A percentile compares a stretch with the other conserved stretches of the same genome.
Evolutionary conservation across 2,329 filamentous ascomycete genomes (phyloP).

Genomic region (Ophiostoma sp.): DNA sequence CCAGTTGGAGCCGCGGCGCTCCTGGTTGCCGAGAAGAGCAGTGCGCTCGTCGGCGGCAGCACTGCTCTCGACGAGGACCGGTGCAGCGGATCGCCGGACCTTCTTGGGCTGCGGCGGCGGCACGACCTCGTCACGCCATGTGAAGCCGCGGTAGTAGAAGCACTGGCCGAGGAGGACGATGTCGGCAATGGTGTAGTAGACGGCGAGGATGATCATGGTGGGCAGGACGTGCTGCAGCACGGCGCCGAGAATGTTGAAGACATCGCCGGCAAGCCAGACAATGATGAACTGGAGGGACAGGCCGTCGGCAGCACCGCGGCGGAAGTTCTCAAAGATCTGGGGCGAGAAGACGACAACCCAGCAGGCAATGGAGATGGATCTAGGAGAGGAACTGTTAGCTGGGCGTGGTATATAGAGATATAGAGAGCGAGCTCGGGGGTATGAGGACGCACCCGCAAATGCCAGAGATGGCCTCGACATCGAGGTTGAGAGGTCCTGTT

Average conservation of each 20-base stretch:
- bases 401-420: conserved; percentile 19
- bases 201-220: conserved; percentile 59
- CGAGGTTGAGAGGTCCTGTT: conserved; percentile 59
- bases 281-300: conserved; percentile 67
- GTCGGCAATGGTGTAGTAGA: conserved; percentile 31
- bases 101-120: conserved; percentile 37
- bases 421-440: neutral
- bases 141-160: conserved; percentile 92
- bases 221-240: conserved; percentile 64
- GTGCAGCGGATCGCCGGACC: conserved; percentile 17
- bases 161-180: conserved; percentile 75
- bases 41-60: conserved; percentile 47
- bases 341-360: conserved; percentile 98
- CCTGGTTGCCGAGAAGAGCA: conserved; percentile 40
- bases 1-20: conserved; percentile 52
- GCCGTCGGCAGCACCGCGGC: conserved; percentile 29
- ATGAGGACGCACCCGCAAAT: conserved; percentile 67
- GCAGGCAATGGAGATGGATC: conserved; percentile 88
- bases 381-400: conserved; percentile 23
- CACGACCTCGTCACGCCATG: conserved; percentile 52
- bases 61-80: conserved; percentile 28
- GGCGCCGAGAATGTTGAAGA: conserved; percentile 32
- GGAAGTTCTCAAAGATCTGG: conserved; percentile 59
- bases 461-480: conserved; percentile 85
- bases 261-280: conserved; percentile 85